These are phyloP conservation scores for Ophiosphaerella korrae DNA, from an alignment of 2,329 filamentous ascomycete species.

Conservation along the genomic window DNA sequence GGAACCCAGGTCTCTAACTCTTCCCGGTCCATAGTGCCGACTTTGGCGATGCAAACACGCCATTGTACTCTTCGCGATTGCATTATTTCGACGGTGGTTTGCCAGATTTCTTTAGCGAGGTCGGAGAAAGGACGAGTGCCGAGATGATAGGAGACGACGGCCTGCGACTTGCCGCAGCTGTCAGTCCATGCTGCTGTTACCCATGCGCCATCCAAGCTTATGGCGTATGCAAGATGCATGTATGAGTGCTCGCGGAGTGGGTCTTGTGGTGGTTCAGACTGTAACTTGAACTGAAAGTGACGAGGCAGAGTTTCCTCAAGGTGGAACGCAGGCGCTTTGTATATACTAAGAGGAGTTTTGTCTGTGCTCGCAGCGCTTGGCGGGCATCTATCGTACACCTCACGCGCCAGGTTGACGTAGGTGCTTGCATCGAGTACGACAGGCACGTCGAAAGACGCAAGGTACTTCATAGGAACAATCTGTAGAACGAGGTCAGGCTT, in stretches of 20 bases:
- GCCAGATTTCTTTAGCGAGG: constrained; percentile 77
- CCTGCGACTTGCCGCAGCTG: constrained; percentile 73
- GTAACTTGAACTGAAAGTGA: constrained; percentile 76
- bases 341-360: constrained; percentile 54
- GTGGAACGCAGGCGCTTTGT: constrained; percentile 71
- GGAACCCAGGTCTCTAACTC: constrained; percentile 60
- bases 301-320: constrained; percentile 73
- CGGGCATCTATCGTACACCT: constrained; percentile 77
- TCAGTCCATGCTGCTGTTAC: constrained; percentile 82
- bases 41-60: constrained; percentile 77
- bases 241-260: constrained; percentile 78
- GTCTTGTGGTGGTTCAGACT: constrained; percentile 69
- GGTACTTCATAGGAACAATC: constrained; percentile 70
- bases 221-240: constrained; percentile 79
- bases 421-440: constrained; percentile 66
- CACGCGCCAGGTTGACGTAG: constrained; percentile 68
- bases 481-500: constrained; percentile 73
- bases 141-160: constrained; percentile 74
- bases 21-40: constrained; percentile 68
- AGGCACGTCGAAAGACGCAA: constrained; percentile 67
- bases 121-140: constrained; percentile 66
- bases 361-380: constrained; percentile 46
- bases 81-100: constrained; percentile 75
- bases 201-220: constrained; percentile 78
- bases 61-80: constrained; percentile 73